Base-by-base conservation (phyloP, 176 grass and related monocot species). In the Hordeum marinum region DNA sequence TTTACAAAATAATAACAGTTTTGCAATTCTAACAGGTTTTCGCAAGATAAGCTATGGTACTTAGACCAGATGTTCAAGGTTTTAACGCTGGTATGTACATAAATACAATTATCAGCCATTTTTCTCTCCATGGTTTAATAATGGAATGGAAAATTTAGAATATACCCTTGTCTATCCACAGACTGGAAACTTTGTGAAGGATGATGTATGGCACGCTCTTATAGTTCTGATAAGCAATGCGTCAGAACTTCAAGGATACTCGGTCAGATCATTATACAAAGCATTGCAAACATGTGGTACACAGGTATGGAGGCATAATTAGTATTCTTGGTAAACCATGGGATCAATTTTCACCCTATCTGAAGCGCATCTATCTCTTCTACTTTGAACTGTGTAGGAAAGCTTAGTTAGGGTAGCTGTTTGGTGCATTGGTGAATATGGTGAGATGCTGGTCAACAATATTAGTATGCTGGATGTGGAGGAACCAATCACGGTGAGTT, bases 351-450 rank as follows among this genome's bases (percentile, higher is more conserved):
- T 43, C 20, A 20, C n/a, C 68, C 66, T 78, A 72, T 80, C 82
- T 90, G 45, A 84, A 84, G 24, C 45, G 4, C 68, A 15, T 58
- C 42, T 15, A 78, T 48, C 27, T 71, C 75, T 78, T 78, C 45
- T 40, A 76, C 59, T 48, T 86, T 91, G 80, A 43, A 81, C 83
- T 90, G 8, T 91, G 35, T 89, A 99, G 97, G 91, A 89, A 92
- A 92, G 94, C 89, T 90, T 99, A 90, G 97, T 99, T 63, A 89
- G 94, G 86, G 97, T 96, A 62, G 58, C 88, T 92, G 88, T 99
- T 60, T 99, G 97, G 97, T 99, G 94, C 86, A 94, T 96, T 83
- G 94, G 97, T 80, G 97, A 99, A 82, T 99, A 96, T 61, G 97
- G 97, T 37, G 97, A 99, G 87, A 99, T 99, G 97, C 84, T 99